Conservation (phyloP, 2,329 filamentous ascomycete species). For the Pseudogymnoascus sp. region DNA sequence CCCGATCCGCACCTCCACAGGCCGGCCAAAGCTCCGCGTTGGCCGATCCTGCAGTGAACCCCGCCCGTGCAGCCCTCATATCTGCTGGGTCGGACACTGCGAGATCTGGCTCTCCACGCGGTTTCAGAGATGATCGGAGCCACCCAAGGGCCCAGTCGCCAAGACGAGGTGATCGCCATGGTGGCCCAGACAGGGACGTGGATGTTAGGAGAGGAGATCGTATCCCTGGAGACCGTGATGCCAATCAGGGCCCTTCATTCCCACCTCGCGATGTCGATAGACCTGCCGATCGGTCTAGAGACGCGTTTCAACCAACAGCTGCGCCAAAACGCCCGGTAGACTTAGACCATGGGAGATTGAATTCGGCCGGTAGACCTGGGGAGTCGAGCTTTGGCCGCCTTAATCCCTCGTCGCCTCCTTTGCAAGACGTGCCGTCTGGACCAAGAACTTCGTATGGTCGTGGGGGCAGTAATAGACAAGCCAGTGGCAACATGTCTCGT, state of each 20-base stretch:
- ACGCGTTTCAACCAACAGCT: constrained; percentile 31
- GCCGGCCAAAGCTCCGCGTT: constrained; percentile 20
- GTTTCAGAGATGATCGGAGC: constrained; percentile 22
- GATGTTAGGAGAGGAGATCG: constrained; percentile 29
- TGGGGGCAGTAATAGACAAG: constrained; percentile 31
- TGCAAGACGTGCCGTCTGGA: constrained; percentile 43
- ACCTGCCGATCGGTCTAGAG: constrained; percentile 29
- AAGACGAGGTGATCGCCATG: constrained; percentile 32
- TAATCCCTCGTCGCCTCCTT: constrained; percentile 39
- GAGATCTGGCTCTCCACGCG: constrained; percentile 24
- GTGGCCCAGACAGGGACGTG: constrained; percentile 30
- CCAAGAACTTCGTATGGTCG: constrained; percentile 43
- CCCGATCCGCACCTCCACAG: constrained; percentile 17
- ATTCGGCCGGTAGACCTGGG: constrained; percentile 33
- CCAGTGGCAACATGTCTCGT: constrained; percentile 29
- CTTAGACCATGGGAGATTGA: constrained; percentile 40
- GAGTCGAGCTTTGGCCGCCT: constrained; percentile 56
- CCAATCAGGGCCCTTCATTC: not conserved
- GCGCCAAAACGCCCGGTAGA: constrained; percentile 33
- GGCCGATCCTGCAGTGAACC: constrained; percentile 25
- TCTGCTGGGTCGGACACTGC: constrained; percentile 20
- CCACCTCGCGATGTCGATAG: constrained; percentile 27
- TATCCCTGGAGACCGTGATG: not conserved
- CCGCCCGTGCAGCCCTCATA: constrained; percentile 27
- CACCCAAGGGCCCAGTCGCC: constrained; percentile 40